Percentiles rank a stretch among this genome's conserved stretches.
Conservation (phyloP, 805 yeast genomes). For the Starmerella gropengiesseri region DNA sequence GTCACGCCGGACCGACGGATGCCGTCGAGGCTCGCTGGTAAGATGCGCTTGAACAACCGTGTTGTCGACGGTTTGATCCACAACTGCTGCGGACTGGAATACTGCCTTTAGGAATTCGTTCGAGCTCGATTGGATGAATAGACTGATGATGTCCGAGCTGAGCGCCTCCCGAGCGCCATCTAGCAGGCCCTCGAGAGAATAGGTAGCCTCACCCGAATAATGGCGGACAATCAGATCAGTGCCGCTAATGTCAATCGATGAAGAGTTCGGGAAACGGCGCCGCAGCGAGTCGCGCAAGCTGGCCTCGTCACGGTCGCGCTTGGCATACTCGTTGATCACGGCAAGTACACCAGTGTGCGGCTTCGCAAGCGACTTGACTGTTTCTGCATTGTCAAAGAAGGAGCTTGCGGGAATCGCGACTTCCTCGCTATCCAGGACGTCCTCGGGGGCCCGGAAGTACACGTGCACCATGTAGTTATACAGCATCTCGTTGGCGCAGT, state of each 20-base stretch:
- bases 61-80: slow-evolving; percentile 29
- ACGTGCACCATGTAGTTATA: slow-evolving; percentile 32
- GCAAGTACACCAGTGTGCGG: slow-evolving; percentile 32
- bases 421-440: slow-evolving; percentile 33
- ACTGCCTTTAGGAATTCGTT: slow-evolving; percentile 31
- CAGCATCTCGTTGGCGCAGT: slow-evolving; percentile 34
- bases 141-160: slow-evolving; percentile 33
- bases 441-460: slow-evolving; percentile 32
- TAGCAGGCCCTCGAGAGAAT: slow-evolving; percentile 41
- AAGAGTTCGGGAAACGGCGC: slow-evolving; percentile 28
- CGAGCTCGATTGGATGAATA: slow-evolving; percentile 32
- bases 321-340: slow-evolving; percentile 32
- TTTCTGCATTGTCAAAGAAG: slow-evolving; percentile 46
- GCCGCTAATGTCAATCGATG: slow-evolving; percentile 28
- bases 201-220: slow-evolving; percentile 50
- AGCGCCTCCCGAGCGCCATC: slow-evolving; percentile 44
- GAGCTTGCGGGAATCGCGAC: slow-evolving; percentile 43
- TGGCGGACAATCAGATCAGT: slow-evolving; percentile 44
- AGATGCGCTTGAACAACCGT: slow-evolving; percentile 33
- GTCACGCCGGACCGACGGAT: slow-evolving; percentile 27
- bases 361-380: slow-evolving; percentile 43
- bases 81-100: slow-evolving; percentile 31
- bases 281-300: slow-evolving; percentile 28
- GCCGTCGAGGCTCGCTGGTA: slow-evolving; percentile 33
- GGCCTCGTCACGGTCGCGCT: slow-evolving; percentile 29